Conservation (phyloP, 768 basidiomycete genomes). For the Cystobasidium tubakii region DNA sequence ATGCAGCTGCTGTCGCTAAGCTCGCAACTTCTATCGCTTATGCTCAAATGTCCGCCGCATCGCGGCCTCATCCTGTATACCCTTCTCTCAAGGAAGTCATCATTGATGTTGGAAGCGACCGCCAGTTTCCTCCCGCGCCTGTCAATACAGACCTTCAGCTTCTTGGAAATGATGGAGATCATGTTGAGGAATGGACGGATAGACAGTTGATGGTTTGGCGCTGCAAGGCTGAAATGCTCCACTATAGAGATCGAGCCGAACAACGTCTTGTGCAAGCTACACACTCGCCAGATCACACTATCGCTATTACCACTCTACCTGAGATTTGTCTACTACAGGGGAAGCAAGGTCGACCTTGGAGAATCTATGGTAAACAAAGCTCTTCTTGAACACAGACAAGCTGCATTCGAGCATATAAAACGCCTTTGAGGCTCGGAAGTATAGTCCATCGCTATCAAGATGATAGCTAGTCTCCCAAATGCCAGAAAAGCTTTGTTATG, state of each 20-base stretch:
- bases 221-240: background rate
- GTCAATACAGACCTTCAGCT: background rate
- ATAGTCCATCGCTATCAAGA: too few relatives aligned
- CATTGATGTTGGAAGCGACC: background rate
- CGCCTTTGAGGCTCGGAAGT: too few relatives aligned
- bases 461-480: too few relatives aligned
- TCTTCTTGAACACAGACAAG: background rate
- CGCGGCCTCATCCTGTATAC: background rate
- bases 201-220: background rate
- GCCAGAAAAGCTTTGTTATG: too few relatives aligned
- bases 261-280: background rate
- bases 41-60: background rate
- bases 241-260: background rate
- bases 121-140: background rate
- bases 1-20: background rate
- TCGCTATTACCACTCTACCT: background rate
- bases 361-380: background rate
- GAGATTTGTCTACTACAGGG: background rate
- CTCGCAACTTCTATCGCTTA: background rate
- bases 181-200: background rate
- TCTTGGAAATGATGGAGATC: background rate
- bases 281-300: background rate
- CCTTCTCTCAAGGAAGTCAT: background rate
- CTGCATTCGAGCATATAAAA: too few relatives aligned
- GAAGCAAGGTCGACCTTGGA: background rate